A percentile compares a stretch with the other conserved stretches of the same genome.
phyloP scores from a whole-genome alignment of 2,329 filamentous ascomycete species.

The Sporothrix phasma region DNA sequence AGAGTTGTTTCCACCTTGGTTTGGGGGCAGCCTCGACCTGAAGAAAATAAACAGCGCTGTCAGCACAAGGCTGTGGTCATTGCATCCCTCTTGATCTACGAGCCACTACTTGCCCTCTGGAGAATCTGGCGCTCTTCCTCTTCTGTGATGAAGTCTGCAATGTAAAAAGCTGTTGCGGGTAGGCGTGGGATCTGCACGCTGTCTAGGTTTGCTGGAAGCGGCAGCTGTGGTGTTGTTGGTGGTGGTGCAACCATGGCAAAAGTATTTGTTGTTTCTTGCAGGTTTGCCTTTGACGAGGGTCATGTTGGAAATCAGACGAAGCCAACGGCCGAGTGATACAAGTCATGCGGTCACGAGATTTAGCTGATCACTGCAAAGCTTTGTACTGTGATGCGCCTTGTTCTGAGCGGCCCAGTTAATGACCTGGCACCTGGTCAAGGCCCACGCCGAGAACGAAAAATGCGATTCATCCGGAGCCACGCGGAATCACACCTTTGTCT shows the following conservation, averaged over 20 bases:
- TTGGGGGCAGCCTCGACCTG: conserved; percentile 54
- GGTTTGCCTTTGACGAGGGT: neutral
- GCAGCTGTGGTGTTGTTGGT: neutral
- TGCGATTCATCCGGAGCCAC: neutral
- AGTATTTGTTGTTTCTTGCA: neutral
- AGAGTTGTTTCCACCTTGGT: conserved; percentile 75
- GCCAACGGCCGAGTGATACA: neutral
- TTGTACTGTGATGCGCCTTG: neutral
- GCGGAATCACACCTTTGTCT: neutral
- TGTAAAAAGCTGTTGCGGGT: conserved; percentile 66
- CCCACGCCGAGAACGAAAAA: neutral
- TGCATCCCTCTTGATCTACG: neutral
- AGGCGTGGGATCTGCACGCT: conserved; percentile 43
- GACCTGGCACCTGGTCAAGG: neutral
- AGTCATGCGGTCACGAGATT: neutral
- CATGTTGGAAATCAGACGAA: neutral
- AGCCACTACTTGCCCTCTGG: conserved; percentile 47
- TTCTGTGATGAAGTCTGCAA: conserved; percentile 69
- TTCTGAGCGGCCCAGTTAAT: neutral
- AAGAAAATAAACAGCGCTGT: neutral
- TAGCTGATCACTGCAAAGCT: neutral
- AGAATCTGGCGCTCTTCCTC: conserved; percentile 65
- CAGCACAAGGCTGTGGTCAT: neutral
- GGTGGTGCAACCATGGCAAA: conserved; percentile 9
- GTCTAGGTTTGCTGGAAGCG: conserved; percentile 41